Evolutionary conservation across 441 rosid species (phyloP), one percentile per base, ranked within the genome.

Genomic region (Populus hybrid): DNA sequence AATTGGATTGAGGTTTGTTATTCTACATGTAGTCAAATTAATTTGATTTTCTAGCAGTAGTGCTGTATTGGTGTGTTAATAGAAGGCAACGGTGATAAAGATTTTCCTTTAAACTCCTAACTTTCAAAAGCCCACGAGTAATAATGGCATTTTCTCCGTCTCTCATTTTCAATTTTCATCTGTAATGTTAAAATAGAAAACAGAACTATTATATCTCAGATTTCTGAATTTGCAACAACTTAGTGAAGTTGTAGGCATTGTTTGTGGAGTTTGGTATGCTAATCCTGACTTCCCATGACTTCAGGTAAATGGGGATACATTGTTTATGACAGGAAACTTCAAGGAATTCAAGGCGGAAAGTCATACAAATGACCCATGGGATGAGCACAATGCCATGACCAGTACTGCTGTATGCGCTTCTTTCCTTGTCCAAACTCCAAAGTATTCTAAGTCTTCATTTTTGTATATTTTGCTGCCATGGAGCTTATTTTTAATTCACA

Each of bases 271-370:
- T 81, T 59, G 67, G 59, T 30, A n/a, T 65, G 32, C 72, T 75
- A 76, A 76, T 61, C 4, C 68, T 64, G 67, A 68, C 50, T 71
- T 73, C 42, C 50, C 30, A 69, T 71, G 75, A 63, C 57, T 88
- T 76, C 89, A 93, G 99, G 98, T 96, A 81, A 96, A 94, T 74
- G 99, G 99, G 8, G 97, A 96, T 81, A 90, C 98, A 40, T 79
- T 90, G 80, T 96, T 91, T 83, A 89, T 94, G 98, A 96, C 96
- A 16, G 78, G 92, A 74, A 88, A 87, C 73, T 96, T 96, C 81
- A 92, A 90, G 84, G 99, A 93, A 85, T 96, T 94, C 85, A 94
- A 89, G 88, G 85, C 85, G 73, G 97, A 90, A 78, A 89, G 84
- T 81, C 88, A 80, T 42, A 76, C 88, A 32, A 87, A 77, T 83